Evolutionary conservation across 2,329 filamentous ascomycete genomes (phyloP), one percentile per base, ranked within the genome.

Genomic region (Trichophyton simii): DNA sequence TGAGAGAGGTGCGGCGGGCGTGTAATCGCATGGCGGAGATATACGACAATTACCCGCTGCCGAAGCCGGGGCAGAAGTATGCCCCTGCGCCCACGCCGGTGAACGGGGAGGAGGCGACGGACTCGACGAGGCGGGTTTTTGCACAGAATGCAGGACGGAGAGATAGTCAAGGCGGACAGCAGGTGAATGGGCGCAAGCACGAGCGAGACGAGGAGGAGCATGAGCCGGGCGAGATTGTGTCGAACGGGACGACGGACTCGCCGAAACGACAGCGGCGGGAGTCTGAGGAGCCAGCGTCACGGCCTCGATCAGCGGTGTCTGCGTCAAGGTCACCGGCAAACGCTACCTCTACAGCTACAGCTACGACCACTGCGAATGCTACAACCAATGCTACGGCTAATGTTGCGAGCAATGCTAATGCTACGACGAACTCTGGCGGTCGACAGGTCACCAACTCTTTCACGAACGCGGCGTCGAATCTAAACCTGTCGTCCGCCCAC

Each of bases 11-110:
- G 65, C 76, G 82, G 48, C 82, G 81, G 67, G 89, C 90, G 3
- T 88, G 91, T 67, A 85, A 87, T 60, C 80, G 89, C 60, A 87
- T 96, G 79, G 83, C 84, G 41, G 83, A 76, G 41, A 71, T 78
- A 28, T 79, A 79, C 65, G 77, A 79, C 63, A 73, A 69, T 61
- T 74, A 74, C 60, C 71, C 75, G 11, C 66, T 77, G 54, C 75
- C 77, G 62, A 73, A 72, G 55, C 72, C 76, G 50, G 75, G 72
- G 63, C 75, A 76, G 60, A 72, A 73, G 62, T 79, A 78, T 65
- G 73, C 73, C 44, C 73, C 69, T 63, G 73, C 67, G 62, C 71
- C 69, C 63, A 73, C 67, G 62, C 70, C 69, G 59, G 66, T 69
- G 28, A 66, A 68, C 58, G 63, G 60, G 28, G 72, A 75, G 60